Evolutionary conservation across 2,329 filamentous ascomycete species (phyloP).

Genomic region (Alternaria hordeiaustralica): DNA sequence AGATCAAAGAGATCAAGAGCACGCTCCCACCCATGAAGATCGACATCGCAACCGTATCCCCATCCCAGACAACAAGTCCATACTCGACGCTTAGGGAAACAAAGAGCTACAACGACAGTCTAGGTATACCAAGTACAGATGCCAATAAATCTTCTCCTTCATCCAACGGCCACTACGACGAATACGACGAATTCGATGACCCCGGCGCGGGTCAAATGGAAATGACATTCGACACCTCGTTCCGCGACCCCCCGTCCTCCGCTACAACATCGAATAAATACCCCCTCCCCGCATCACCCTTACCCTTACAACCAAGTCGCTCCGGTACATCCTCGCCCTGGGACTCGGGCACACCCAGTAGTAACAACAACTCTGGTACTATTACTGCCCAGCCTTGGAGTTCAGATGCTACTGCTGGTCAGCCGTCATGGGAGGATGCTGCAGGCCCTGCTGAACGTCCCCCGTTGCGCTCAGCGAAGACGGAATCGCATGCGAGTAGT

Average conservation of each 20-base stretch:
- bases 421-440: conserved; percentile 23
- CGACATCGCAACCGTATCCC: conserved; percentile 44
- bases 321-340: conserved; percentile 17
- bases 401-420: background rate
- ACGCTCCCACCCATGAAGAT: conserved; percentile 92
- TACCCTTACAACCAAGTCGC: background rate
- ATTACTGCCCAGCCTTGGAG: background rate
- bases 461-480: conserved; percentile 35
- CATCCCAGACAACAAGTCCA: conserved; percentile 21
- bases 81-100: conserved; percentile 46
- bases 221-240: conserved; percentile 54
- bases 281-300: background rate
- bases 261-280: conserved; percentile 18
- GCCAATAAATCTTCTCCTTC: conserved; percentile 4
- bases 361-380: background rate
- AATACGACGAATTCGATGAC: conserved; percentile 46
- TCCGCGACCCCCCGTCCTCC: conserved; percentile 28
- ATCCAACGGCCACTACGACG: conserved; percentile 31
- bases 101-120: conserved; percentile 51
- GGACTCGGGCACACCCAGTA: background rate
- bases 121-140: conserved; percentile 19
- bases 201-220: conserved; percentile 39
- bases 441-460: conserved; percentile 29
- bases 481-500: conserved; percentile 23
- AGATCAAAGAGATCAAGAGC: conserved; percentile 82